Evolutionary conservation across 108 stramenopile genomes (phyloP), one percentile per base, ranked within the genome.

Genomic region (Parmales sp.): DNA sequence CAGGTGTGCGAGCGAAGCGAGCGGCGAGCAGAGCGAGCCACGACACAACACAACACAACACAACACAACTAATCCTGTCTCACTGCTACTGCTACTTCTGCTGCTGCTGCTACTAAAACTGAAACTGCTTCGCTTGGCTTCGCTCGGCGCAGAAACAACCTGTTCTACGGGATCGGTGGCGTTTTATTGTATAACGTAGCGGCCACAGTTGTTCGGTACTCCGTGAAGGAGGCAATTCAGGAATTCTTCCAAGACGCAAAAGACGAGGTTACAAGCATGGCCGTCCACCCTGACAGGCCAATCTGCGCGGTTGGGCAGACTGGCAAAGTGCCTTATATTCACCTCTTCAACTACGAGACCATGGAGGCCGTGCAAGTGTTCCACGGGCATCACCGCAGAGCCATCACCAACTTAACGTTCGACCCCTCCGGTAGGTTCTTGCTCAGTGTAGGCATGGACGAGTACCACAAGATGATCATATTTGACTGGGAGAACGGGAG

Each of bases 271-370:
- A 41, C 72, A 41, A 76, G 66, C 46, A 38, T 90, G 11, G 70
- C 86, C 11, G 2, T 81, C 11, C 83, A 90, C 68, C 78, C 76
- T 28, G 68, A 39, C 11, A 69, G 68, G 13, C 63, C 26, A 19
- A 46, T 82, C 18, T 69, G 86, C 23, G 89, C 87, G 19, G 70
- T 84, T 23, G 86, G 85, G 11, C 82, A 88, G 66, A 63, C 74
- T 22, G 51, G 81, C 26, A 41, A 39, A 11, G n/a, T 29, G 34
- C 78, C 81, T 11, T 48, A 46, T 34, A 72, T 86, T 9, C 25
- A 66, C 38, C 50, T 88, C 43, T 81, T 85, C 66, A 65, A 79
- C 67, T 65, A 80, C 60, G 75, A 68, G 25, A 69, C 80, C 5
- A 79, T 85, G 85, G 65, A 67, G 63, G 65, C 72, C 4, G n/a